Base-by-base conservation (phyloP, 768 basidiomycete species). In the Multifurca ochricompacta region DNA sequence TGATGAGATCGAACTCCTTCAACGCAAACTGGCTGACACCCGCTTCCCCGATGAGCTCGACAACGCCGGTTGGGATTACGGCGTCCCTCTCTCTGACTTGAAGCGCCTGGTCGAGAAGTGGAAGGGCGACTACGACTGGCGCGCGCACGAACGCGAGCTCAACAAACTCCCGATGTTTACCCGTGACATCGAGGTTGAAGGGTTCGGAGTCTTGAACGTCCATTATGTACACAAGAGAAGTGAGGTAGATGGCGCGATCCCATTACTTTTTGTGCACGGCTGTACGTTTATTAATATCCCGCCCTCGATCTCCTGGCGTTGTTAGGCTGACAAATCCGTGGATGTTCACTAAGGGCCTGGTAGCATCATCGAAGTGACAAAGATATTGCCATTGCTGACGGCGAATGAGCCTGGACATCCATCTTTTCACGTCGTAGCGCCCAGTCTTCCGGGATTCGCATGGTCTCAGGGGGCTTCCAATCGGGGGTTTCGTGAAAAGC, bases 21-120 rank as follows among this genome's bases (percentile, higher is more conserved):
- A 65, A 6, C 61, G 65, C 37, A 83, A 80, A 58, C 77, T 85
- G 11, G 69, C 67, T 0, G 68, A 78, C 14, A 63, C 74, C 0
- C 67, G 64, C 1, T 71, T 82, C n/a, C 83, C 83, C 0, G 78
- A 82, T 61, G 81, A 83, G 56, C 69, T 84, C 2, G 71, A 79
- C 9, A 70, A 73, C 19, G 75, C 73, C 0, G 74, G 68, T 0
- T 73, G 76, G 71, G 72, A 70, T 19, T 83, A 82, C 47, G 82
- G 82, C 4, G 70, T 62, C 6, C 62, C 60, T 7, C 49, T 67
- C 11, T 57, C 51, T 1, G 68, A 69, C 48, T 49, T 70, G 16
- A 40, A 56, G 23, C 61, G 67, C 7, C 62, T 70, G 3, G 62
- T 62, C 6, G 59, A 41, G 19, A 59, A 56, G 27, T 70, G 69